Evolutionary conservation across 768 basidiomycete species (phyloP).

Genomic region (Daedalea quercina): DNA sequence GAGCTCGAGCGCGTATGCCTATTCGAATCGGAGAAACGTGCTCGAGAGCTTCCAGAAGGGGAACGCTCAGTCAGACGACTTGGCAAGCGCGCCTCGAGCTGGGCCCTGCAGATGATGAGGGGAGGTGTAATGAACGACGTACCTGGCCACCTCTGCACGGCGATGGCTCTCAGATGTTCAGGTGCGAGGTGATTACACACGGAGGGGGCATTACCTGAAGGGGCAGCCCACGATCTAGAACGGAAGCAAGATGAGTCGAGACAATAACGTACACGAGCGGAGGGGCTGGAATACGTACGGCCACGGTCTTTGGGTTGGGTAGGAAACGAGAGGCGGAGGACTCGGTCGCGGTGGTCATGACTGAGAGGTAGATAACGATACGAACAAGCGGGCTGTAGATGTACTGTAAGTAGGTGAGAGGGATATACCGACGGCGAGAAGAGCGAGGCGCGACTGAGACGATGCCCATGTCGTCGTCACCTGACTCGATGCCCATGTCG

Average conservation of each 20-base stretch:
- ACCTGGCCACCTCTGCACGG: constrained; percentile 58
- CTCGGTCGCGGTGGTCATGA: constrained; percentile 8
- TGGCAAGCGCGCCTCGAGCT: no score
- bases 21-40: neutral
- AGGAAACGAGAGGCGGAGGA: constrained; percentile 38
- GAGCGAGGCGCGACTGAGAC: no score
- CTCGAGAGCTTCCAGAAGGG: no score
- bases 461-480: no score
- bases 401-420: neutral
- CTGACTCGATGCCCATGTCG: no score
- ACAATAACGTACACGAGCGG: neutral
- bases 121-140: constrained; percentile 14
- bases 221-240: constrained; percentile 88
- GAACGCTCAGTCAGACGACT: no score
- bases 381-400: neutral
- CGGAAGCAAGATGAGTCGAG: neutral
- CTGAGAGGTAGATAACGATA: neutral
- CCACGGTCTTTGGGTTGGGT: constrained; percentile 64
- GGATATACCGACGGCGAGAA: no score
- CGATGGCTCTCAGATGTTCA: neutral
- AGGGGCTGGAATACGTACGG: constrained; percentile 45
- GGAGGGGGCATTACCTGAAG: constrained; percentile 61
- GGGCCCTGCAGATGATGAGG: neutral
- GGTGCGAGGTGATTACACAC: neutral
- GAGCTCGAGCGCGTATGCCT: no score